Percentiles rank a stretch among this genome's conserved stretches.
These are phyloP conservation scores for Verticillium nonalfalfae DNA, from an alignment of 2,329 filamentous ascomycete genomes.

Conservation along the genomic window DNA sequence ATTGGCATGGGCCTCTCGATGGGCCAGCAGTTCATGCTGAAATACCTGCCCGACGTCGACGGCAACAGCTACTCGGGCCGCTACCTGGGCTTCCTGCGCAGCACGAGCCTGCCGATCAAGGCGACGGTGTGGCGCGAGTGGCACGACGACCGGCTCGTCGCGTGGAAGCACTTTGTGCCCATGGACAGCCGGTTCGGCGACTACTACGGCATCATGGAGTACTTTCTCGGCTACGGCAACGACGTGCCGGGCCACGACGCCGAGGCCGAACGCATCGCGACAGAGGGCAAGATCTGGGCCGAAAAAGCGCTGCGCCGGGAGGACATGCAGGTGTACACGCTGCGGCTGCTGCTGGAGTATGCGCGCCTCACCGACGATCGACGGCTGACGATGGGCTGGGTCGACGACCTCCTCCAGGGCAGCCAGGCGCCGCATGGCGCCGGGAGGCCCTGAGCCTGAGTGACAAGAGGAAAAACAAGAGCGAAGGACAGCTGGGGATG, in stretches of 20 bases:
- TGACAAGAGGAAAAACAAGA: no score
- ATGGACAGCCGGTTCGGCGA: constrained; percentile 71
- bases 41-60: constrained; percentile 72
- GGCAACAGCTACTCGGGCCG: constrained; percentile 66
- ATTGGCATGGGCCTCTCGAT: constrained; percentile 32
- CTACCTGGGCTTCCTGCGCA: constrained; percentile 63
- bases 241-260: constrained; percentile 40
- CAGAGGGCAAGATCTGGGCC: constrained; percentile 61
- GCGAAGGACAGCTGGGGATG: not conserved
- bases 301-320: constrained; percentile 61
- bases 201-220: constrained; percentile 66
- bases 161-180: constrained; percentile 78
- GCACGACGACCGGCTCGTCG: constrained; percentile 68
- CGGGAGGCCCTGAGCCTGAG: no score
- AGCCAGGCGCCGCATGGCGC: not conserved
- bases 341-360: constrained; percentile 59
- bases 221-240: constrained; percentile 58
- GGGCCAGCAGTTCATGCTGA: constrained; percentile 51
- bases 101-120: constrained; percentile 68
- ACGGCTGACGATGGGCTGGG: constrained; percentile 48
- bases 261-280: constrained; percentile 57
- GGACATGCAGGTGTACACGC: constrained; percentile 68
- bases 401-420: constrained; percentile 34
- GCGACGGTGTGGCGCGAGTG: constrained; percentile 73
- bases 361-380: constrained; percentile 46